Percentiles rank a stretch among this genome's conserved stretches.
Evolutionary conservation across 805 yeast species (phyloP).

Genomic region (Schwanniomyces pseudopolymorphus): DNA sequence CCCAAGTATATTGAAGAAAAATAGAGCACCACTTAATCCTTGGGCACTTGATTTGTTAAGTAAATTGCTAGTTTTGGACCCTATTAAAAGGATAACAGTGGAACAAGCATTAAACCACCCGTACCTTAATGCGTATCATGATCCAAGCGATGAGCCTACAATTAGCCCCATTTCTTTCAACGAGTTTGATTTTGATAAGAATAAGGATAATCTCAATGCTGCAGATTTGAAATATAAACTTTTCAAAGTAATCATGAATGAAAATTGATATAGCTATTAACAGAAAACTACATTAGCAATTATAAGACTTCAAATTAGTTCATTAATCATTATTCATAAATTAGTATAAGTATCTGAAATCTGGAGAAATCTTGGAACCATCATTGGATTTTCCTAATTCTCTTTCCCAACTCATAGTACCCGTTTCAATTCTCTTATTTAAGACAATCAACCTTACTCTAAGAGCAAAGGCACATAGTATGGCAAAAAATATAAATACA

Average conservation of each 20-base stretch:
- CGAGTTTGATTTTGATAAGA: conserved; percentile 40
- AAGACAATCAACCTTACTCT: conserved; percentile 36
- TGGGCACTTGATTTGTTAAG: conserved; percentile 41
- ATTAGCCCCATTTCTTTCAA: conserved; percentile 19
- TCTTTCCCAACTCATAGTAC: conserved; percentile 49
- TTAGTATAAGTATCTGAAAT: conserved; percentile 40
- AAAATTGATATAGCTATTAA: not conserved
- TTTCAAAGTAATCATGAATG: conserved; percentile 68
- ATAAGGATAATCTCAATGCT: conserved; percentile 69
- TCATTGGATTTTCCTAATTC: conserved; percentile 49
- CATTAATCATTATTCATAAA: not conserved
- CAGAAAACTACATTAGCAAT: not conserved
- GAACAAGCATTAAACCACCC: conserved; percentile 89
- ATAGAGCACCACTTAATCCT: conserved; percentile 18
- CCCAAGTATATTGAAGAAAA: conserved; percentile 16
- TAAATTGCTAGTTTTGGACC: conserved; percentile 83
- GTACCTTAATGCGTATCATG: conserved; percentile 79
- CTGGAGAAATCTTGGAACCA: conserved; percentile 41
- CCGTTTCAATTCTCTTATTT: conserved; percentile 43
- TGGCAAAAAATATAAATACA: conserved; percentile 44
- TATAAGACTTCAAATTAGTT: not conserved
- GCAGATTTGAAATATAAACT: conserved; percentile 72
- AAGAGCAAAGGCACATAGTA: conserved; percentile 36
- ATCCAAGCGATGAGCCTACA: conserved; percentile 31
- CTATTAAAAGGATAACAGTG: conserved; percentile 78